These are phyloP conservation scores for Skeletonema potamos DNA, from an alignment of 108 stramenopile species.

Conservation along the genomic window DNA sequence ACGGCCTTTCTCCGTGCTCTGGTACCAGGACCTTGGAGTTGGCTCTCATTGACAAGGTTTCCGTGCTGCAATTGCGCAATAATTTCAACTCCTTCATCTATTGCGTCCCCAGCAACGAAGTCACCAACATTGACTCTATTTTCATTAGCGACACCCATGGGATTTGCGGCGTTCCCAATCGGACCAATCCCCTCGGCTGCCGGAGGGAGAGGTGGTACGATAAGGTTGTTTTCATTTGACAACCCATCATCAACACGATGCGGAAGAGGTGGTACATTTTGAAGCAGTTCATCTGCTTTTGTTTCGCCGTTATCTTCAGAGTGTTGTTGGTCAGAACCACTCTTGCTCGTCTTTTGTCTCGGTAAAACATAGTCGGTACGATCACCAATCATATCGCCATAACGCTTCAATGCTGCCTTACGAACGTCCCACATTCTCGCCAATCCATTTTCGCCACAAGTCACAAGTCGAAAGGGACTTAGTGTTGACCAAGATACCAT, in stretches of 20 bases:
- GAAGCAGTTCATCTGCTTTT: background rate
- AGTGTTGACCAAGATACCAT: conserved; percentile 86
- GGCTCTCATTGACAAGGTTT: conserved; percentile 30
- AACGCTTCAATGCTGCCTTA: conserved; percentile 73
- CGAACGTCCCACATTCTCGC: conserved; percentile 85
- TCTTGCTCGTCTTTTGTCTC: background rate
- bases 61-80: conserved; percentile 78
- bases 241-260: background rate
- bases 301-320: background rate
- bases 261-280: conserved; percentile 17
- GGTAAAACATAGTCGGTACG: conserved; percentile 57
- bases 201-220: conserved; percentile 6
- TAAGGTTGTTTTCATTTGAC: background rate
- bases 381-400: conserved; percentile 52
- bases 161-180: conserved; percentile 14
- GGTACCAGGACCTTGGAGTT: conserved; percentile 55
- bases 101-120: conserved; percentile 69
- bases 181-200: conserved; percentile 12
- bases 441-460: conserved; percentile 74
- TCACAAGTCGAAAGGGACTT: conserved; percentile 76
- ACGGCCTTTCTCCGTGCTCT: conserved; percentile 58
- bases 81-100: conserved; percentile 75
- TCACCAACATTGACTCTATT: conserved; percentile 51
- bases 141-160: background rate
- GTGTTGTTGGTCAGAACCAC: background rate